A percentile compares a stretch with the other conserved stretches of the same genome.
These are phyloP conservation scores for Trichophyton simii DNA, from an alignment of 2,329 filamentous ascomycete species.

Conservation along the genomic window DNA sequence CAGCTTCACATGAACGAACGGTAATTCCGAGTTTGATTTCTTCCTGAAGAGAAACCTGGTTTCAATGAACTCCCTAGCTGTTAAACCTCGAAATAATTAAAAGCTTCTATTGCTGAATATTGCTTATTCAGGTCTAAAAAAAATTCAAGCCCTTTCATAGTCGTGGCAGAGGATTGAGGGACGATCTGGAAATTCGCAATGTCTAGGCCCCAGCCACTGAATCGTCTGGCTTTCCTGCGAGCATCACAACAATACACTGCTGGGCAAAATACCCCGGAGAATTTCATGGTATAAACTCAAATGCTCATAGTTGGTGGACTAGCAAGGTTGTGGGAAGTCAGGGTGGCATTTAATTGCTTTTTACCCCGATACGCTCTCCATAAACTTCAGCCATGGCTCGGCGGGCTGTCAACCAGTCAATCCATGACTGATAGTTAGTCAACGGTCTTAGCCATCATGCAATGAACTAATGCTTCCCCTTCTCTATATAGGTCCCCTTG, in stretches of 20 bases:
- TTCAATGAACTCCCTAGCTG: background rate
- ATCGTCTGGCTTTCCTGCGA: background rate
- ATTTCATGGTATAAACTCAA: background rate
- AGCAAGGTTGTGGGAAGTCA: background rate
- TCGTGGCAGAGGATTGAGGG: background rate
- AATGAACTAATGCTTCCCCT: background rate
- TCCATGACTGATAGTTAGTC: background rate
- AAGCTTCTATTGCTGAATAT: background rate
- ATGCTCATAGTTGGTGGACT: background rate
- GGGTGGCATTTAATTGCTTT: background rate
- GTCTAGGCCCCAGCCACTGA: background rate
- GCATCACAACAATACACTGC: no score
- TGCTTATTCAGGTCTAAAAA: background rate
- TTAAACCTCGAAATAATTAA: background rate
- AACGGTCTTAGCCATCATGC: background rate
- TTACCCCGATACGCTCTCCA: background rate
- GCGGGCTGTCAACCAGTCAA: no score
- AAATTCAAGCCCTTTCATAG: background rate
- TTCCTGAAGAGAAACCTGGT: background rate
- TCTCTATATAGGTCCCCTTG: background rate
- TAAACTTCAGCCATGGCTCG: background rate
- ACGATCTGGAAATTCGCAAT: background rate
- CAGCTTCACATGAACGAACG: background rate
- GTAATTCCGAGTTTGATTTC: background rate
- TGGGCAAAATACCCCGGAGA: background rate